Percentiles rank a stretch among this genome's conserved stretches.
phyloP scores from a whole-genome alignment of 75 land plant genomes.

The Larix kaempferi region DNA sequence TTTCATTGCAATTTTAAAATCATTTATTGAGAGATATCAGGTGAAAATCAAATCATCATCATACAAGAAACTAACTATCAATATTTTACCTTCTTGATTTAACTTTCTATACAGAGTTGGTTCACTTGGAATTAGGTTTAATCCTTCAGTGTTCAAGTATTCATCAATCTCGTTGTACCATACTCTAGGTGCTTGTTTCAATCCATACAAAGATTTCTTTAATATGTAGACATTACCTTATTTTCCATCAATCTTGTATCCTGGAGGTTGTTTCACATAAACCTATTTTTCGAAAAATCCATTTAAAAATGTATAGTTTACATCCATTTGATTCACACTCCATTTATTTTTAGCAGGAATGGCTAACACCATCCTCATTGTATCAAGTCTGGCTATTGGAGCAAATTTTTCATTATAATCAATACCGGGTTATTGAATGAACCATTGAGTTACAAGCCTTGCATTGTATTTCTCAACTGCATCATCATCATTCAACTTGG shows the following conservation, averaged over 20 bases:
- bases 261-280: constrained; percentile 21
- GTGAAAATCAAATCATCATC: background rate
- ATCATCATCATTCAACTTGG: constrained; percentile 16
- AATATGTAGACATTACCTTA: background rate
- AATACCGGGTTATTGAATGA: constrained; percentile 17
- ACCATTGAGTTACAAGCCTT: constrained; percentile 18
- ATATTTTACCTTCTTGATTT: no score
- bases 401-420: no score
- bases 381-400: no score
- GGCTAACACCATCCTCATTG: constrained; percentile 10
- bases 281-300: constrained; percentile 17
- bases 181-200: constrained; percentile 8
- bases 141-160: background rate
- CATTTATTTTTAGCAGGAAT: constrained; percentile 5
- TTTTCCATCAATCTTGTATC: background rate
- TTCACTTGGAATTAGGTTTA: background rate
- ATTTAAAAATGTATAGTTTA: constrained; percentile 10
- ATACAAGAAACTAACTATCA: background rate
- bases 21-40: background rate
- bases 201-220: constrained; percentile 7
- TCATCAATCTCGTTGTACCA: background rate
- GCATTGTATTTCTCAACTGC: constrained; percentile 16
- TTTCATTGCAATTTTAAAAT: background rate
- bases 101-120: background rate
- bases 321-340: constrained; percentile 22